These are phyloP conservation scores for Macaranga tanarius DNA, from an alignment of 441 rosid species.

Conservation along the genomic window DNA sequence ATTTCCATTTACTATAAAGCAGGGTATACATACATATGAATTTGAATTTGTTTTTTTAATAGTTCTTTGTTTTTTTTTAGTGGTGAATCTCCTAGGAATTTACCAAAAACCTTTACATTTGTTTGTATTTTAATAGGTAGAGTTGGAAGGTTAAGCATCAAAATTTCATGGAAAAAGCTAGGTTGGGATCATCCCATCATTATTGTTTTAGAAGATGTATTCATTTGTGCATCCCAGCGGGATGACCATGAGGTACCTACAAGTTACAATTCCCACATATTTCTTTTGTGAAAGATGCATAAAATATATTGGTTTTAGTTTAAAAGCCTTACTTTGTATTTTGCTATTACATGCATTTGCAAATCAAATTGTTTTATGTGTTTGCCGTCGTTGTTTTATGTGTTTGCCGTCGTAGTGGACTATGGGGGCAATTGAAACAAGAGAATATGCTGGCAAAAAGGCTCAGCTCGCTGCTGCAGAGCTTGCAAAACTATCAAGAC, in stretches of 20 bases:
- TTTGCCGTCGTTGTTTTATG: slow-evolving; percentile 11
- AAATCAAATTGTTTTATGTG: not conserved
- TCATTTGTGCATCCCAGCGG: slow-evolving; percentile 63
- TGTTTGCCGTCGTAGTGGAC: slow-evolving; percentile 56
- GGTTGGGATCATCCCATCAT: slow-evolving; percentile 67
- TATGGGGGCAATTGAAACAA: slow-evolving; percentile 68
- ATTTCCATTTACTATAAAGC: slow-evolving; percentile 75
- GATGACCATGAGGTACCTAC: slow-evolving; percentile 68
- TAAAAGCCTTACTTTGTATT: no score
- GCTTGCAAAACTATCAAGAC: slow-evolving; percentile 75
- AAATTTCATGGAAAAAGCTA: slow-evolving; percentile 79
- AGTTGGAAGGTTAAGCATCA: slow-evolving; percentile 77
- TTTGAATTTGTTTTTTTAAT: not conserved
- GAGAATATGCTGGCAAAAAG: slow-evolving; percentile 85
- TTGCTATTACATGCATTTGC: no score
- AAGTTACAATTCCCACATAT: no score
- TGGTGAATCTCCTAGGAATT: not conserved
- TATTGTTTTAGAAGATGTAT: slow-evolving; percentile 78
- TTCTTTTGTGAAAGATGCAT: no score
- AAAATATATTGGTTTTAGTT: no score
- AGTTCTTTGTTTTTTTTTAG: not conserved
- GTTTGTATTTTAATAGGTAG: slow-evolving; percentile 38
- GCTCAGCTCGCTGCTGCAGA: slow-evolving; percentile 95
- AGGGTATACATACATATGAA: slow-evolving; percentile 42
- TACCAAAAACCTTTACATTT: no score